These are phyloP conservation scores for Suhomyces chickasaworum DNA, from an alignment of 1,139 yeast species.

Conservation along the genomic window DNA sequence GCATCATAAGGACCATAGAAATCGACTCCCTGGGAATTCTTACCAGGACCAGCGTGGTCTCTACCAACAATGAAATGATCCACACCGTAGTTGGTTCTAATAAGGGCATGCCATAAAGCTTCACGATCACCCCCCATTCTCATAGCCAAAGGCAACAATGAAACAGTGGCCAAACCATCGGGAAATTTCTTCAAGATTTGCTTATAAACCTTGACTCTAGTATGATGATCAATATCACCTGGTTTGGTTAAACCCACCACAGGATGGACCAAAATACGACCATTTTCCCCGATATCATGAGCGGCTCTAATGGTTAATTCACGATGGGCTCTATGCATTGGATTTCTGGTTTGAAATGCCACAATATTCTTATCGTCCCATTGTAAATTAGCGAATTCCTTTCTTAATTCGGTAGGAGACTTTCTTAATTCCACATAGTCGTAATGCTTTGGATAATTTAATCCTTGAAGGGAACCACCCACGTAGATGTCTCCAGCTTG, in stretches of 20 bases:
- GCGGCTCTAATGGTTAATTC: slow-evolving; percentile 97
- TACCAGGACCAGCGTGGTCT: slow-evolving; percentile 98
- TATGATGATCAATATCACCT: slow-evolving; percentile 97
- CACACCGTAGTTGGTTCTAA: slow-evolving; percentile 95
- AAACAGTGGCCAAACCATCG: slow-evolving; percentile 86
- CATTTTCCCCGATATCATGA: slow-evolving; percentile 44
- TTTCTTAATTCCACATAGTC: slow-evolving; percentile 86
- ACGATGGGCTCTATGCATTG: slow-evolving; percentile 98
- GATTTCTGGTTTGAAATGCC: slow-evolving; percentile 97
- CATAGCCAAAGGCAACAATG: slow-evolving; percentile 93
- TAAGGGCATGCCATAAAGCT: slow-evolving; percentile 97
- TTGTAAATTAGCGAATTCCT: slow-evolving; percentile 75
- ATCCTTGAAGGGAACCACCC: slow-evolving; percentile 87
- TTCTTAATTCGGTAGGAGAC: slow-evolving; percentile 87
- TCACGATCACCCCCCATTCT: slow-evolving; percentile 99
- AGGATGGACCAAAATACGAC: slow-evolving; percentile 87
- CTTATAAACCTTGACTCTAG: slow-evolving; percentile 93
- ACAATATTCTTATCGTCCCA: slow-evolving; percentile 80
- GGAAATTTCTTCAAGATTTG: slow-evolving; percentile 92
- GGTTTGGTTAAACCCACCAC: slow-evolving; percentile 97
- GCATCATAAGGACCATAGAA: slow-evolving; percentile 98
- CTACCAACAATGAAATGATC: slow-evolving; percentile 97
- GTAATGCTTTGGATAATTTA: slow-evolving; percentile 82
- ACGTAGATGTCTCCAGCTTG: slow-evolving; percentile 81
- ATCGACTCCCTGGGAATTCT: slow-evolving; percentile 88